Percentiles rank a stretch among this genome's conserved stretches.
Conservation (phyloP, 495 filamentous ascomycete genomes). For the Margaritispora aquatica region DNA sequence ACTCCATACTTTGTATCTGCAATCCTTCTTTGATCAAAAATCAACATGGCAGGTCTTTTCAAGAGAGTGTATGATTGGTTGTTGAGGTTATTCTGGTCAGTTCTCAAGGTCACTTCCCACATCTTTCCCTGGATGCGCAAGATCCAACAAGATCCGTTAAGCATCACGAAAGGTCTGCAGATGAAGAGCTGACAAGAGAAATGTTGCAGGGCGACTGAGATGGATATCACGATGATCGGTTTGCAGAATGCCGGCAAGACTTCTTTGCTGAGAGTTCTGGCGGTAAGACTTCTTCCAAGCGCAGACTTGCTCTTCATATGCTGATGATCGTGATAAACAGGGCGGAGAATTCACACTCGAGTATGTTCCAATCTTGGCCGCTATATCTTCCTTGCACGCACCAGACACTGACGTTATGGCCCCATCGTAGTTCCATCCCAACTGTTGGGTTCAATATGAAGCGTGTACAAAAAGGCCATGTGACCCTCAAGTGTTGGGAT, state of each 20-base stretch:
- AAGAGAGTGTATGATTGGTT: conserved; percentile 97
- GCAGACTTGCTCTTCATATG: neutral
- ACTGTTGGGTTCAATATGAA: conserved; percentile 99
- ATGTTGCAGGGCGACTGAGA: conserved; percentile 82
- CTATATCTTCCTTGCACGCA: too few relatives aligned
- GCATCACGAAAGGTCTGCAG: too few relatives aligned
- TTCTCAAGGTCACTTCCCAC: conserved; percentile 22
- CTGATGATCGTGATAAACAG: conserved; percentile 44
- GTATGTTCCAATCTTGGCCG: conserved; percentile 73
- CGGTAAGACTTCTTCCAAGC: conserved; percentile 55
- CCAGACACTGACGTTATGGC: too few relatives aligned
- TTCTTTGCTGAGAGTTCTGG: conserved; percentile 84
- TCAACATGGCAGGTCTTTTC: conserved; percentile 78
- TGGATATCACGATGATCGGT: conserved; percentile 99
- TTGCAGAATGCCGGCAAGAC: conserved; percentile 98
- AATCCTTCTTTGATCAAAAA: neutral
- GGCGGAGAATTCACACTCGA: conserved; percentile 98
- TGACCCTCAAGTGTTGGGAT: conserved; percentile 99
- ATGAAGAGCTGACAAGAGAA: conserved; percentile 7
- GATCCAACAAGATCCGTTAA: neutral
- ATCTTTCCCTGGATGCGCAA: too few relatives aligned
- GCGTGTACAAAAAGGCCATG: conserved; percentile 94
- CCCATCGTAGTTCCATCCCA: conserved; percentile 76
- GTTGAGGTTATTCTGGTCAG: conserved; percentile 95
- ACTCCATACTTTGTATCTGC: neutral